phyloP scores from a whole-genome alignment of 2,329 filamentous ascomycete genomes.

The Emericellopsis cladophorae region DNA sequence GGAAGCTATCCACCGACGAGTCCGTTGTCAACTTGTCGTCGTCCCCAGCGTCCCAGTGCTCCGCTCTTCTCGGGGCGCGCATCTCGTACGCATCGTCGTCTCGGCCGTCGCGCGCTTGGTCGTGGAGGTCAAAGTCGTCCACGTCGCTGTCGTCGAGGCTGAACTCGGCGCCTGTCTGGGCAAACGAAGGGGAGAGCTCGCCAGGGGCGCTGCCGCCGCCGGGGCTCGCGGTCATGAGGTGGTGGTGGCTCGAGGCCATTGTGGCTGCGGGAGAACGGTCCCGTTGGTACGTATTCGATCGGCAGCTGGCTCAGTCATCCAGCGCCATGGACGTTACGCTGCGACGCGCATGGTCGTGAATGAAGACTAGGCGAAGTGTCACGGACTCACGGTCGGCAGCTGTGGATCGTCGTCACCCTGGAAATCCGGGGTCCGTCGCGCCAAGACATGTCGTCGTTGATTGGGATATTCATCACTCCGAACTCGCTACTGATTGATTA shows the following conservation, averaged over 20 bases:
- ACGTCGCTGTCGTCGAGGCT: conserved; percentile 19
- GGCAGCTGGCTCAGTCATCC: too few species aligned
- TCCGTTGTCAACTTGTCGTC: neutral
- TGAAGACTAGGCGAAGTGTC: too few species aligned
- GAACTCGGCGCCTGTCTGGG: conserved; percentile 24
- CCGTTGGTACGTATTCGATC: too few species aligned
- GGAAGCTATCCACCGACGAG: conserved; percentile 21
- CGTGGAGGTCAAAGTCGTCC: conserved; percentile 10
- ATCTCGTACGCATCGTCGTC: conserved; percentile 2
- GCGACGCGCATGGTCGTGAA: too few species aligned
- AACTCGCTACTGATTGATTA: too few species aligned
- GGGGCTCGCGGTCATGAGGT: conserved; percentile 8
- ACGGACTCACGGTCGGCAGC: too few species aligned
- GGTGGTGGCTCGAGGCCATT: too few species aligned
- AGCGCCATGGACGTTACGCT: too few species aligned
- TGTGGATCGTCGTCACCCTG: neutral
- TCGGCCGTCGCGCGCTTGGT: conserved; percentile 1
- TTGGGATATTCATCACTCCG: neutral
- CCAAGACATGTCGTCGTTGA: neutral
- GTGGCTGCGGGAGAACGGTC: too few species aligned
- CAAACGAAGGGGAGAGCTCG: conserved; percentile 16
- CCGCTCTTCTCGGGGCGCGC: neutral
- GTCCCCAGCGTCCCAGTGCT: neutral
- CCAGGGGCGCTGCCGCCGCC: conserved; percentile 4
- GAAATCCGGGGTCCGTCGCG: neutral